Percentiles rank a stretch among this genome's conserved stretches.
Evolutionary conservation across 345 rosid species (phyloP).

Genomic region (Acer yangbiense): DNA sequence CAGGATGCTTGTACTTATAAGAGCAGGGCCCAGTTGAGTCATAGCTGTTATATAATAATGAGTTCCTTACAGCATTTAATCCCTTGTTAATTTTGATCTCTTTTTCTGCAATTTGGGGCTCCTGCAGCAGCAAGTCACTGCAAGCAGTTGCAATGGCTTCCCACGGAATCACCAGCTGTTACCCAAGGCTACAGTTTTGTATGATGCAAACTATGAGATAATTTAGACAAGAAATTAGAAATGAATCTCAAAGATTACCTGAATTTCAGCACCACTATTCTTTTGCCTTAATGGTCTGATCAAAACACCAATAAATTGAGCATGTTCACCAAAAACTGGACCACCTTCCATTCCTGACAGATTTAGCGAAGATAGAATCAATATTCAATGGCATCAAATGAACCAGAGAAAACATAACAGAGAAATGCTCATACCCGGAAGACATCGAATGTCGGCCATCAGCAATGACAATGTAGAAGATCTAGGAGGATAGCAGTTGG

Average conservation of each 20-base stretch:
- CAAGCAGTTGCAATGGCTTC: slow-evolving; percentile 92
- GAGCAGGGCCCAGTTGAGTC: slow-evolving; percentile 25
- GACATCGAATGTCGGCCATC: slow-evolving; percentile 95
- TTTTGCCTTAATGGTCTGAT: slow-evolving; percentile 80
- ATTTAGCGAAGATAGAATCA: slow-evolving; percentile 22
- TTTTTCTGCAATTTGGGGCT: slow-evolving; percentile 55
- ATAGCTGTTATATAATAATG: slow-evolving; percentile 28
- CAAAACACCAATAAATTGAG: slow-evolving; percentile 68
- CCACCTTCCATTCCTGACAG: slow-evolving; percentile 89
- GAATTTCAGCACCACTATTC: slow-evolving; percentile 82
- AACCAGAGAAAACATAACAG: slow-evolving; percentile 23
- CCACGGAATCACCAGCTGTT: slow-evolving; percentile 99
- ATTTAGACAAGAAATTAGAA: slow-evolving; percentile 32
- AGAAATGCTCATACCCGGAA: slow-evolving; percentile 68
- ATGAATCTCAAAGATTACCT: slow-evolving; percentile 55
- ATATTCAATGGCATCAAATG: slow-evolving; percentile 19
- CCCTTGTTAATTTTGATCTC: slow-evolving; percentile 39
- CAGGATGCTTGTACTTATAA: slow-evolving; percentile 25
- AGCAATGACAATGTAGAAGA: slow-evolving; percentile 59
- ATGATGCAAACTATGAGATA: slow-evolving; percentile 52
- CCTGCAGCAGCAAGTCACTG: slow-evolving; percentile 71
- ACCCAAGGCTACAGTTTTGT: slow-evolving; percentile 83
- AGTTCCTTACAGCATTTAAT: slow-evolving; percentile 50
- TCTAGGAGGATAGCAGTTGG: slow-evolving; percentile 73
- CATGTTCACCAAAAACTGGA: slow-evolving; percentile 69